Evolutionary conservation across 1,284 basidiomycete genomes (phyloP), one percentile per base, ranked within the genome.

Genomic region (Heliocybe sulcata): DNA sequence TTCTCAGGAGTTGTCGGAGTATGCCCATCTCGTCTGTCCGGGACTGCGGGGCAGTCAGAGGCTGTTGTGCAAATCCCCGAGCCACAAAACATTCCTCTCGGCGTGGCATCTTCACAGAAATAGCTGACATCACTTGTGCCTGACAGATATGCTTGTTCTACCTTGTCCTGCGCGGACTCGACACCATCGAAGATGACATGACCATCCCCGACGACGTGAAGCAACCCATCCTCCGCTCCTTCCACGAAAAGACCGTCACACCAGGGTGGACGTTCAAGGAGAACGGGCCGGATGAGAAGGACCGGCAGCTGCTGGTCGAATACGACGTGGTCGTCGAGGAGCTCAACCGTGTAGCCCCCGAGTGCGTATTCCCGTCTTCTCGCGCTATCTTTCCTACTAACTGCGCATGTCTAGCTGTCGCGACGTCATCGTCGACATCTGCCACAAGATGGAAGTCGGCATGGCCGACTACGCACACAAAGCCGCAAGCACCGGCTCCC

Each of bases 181-280:
- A 99, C 72, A 99, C 97, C 11, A 82, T 99, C 58, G 96, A 99
- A 70, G 96, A 99, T 69, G 96, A 99, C 75, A 99, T 98, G 94
- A 92, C 94, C 2, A 83, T 99, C 56, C 80, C 90, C 1, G 89
- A 94, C 69, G 76, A 85, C 11, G 72, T 86, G 62, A 99, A 99
- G 69, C 88, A 96, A 56, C 89, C 91, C 10, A 65, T 98, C 14
- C 78, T 99, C 35, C 84, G 92, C 45, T 73, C 83, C 14, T 96
- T 98, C 72, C 86, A 97, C 74, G 74, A 86, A 64, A 84, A 89
- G 62, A 87, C 92, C 11, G 75, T 90, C 25, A 83, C 87, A 19
- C 85, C 89, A 0, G 94, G 93, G 19, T 99, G 95, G 94, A 90
- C 77, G 20, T 99, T 93, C 68, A 76, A 78, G 47, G 92, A 85